phyloP scores from a whole-genome alignment of 768 basidiomycete genomes.

The Pleurotus sapidus region DNA sequence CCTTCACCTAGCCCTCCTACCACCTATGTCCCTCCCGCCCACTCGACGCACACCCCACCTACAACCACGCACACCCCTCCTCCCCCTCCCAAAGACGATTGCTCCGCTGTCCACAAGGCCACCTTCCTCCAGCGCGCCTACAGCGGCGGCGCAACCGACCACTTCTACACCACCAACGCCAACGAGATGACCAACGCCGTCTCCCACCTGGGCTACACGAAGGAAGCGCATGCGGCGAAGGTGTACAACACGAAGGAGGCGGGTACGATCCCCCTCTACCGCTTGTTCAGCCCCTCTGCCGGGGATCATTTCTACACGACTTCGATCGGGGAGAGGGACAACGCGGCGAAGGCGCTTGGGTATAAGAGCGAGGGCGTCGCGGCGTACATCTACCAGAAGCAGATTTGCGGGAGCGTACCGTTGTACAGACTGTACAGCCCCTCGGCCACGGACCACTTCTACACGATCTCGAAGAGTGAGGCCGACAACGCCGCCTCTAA shows the following conservation, averaged over 20 bases:
- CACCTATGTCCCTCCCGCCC: background rate
- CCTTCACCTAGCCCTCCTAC: too few relatives aligned
- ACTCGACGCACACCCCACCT: background rate
- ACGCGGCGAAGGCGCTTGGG: background rate
- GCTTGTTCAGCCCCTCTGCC: background rate
- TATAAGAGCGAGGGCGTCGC: slow-evolving; percentile 4
- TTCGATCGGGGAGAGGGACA: slow-evolving; percentile 2
- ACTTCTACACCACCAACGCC: slow-evolving; percentile 7
- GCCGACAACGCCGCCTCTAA: background rate
- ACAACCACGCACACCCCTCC: background rate
- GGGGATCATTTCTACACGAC: slow-evolving; percentile 7
- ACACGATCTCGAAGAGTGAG: background rate
- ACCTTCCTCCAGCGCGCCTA: slow-evolving; percentile 3
- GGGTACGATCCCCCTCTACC: slow-evolving; percentile 8
- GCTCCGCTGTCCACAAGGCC: background rate
- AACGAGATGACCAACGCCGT: slow-evolving; percentile 5
- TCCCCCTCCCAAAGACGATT: background rate
- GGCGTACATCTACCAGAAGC: background rate
- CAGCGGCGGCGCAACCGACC: background rate
- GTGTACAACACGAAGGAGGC: slow-evolving; percentile 7
- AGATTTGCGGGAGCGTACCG: slow-evolving; percentile 4
- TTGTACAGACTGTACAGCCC: background rate
- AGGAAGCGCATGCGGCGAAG: background rate
- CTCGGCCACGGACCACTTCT: slow-evolving; percentile 1
- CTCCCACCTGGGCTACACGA: background rate